These are phyloP conservation scores for Articulospora tetracladia DNA, from an alignment of 495 filamentous ascomycete species.

Conservation along the genomic window DNA sequence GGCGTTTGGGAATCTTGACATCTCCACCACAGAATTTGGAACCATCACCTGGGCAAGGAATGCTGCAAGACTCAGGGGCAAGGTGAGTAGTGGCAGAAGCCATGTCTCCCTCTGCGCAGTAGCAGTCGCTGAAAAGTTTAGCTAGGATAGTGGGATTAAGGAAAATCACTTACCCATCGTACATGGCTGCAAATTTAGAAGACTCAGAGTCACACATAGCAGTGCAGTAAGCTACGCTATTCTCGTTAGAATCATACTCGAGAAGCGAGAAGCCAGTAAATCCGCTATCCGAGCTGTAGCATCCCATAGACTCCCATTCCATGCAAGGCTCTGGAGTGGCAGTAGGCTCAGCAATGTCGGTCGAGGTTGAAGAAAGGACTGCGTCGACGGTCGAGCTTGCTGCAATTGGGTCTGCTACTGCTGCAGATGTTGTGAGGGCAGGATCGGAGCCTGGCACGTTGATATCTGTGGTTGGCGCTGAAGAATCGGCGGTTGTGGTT, in stretches of 20 bases:
- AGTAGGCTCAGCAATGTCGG: no score
- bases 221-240: neutral
- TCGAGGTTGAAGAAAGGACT: neutral
- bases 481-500: no score
- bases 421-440: no score
- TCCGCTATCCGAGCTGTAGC: neutral
- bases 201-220: neutral
- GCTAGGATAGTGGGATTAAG: no score
- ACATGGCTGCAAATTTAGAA: neutral
- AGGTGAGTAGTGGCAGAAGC: neutral
- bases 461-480: no score
- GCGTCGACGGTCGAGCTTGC: neutral
- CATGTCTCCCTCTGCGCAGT: neutral
- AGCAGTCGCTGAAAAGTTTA: neutral
- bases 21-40: neutral
- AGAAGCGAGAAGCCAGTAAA: neutral
- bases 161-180: no score
- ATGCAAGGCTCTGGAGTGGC: neutral
- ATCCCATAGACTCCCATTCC: neutral
- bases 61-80: neutral
- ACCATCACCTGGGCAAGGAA: neutral
- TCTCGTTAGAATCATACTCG: neutral
- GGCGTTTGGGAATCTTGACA: neutral
- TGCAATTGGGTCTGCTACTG: no score
- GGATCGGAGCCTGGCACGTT: no score